Evolutionary conservation across 768 basidiomycete genomes (phyloP).

Genomic region (Auricularia sp.): DNA sequence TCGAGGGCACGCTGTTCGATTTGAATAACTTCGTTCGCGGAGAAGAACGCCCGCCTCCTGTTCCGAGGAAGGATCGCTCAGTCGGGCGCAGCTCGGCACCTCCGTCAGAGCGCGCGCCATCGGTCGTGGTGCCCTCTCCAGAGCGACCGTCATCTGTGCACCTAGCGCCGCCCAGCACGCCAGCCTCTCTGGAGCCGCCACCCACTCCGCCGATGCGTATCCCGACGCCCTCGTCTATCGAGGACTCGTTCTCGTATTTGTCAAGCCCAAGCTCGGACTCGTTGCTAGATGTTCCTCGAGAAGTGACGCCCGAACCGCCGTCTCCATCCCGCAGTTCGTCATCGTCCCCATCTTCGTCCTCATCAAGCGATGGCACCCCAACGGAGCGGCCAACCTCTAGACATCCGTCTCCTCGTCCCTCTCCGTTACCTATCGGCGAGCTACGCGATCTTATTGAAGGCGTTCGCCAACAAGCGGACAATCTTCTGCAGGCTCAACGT

Average conservation of each 20-base stretch:
- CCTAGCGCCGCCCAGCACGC: no score
- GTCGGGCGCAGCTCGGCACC: constrained; percentile 31
- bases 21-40: constrained; percentile 26
- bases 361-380: no score
- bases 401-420: constrained; percentile 31
- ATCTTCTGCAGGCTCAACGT: constrained; percentile 53
- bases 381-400: constrained; percentile 25
- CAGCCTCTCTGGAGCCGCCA: constrained; percentile 3
- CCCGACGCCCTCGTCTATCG: constrained; percentile 25
- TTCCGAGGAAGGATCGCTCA: constrained; percentile 30
- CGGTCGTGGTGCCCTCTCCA: no score
- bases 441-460: constrained; percentile 46
- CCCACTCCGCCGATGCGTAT: constrained; percentile 8
- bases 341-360: no score
- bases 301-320: no score
- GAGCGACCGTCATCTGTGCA: no score
- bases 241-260: no score
- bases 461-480: constrained; percentile 49
- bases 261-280: no score
- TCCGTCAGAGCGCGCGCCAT: background rate
- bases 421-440: constrained; percentile 29
- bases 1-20: constrained; percentile 59
- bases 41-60: constrained; percentile 20
- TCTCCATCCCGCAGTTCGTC: no score
- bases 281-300: no score